Conservation (phyloP, 2,329 filamentous ascomycete species). For the Aspergillus amoenus region DNA sequence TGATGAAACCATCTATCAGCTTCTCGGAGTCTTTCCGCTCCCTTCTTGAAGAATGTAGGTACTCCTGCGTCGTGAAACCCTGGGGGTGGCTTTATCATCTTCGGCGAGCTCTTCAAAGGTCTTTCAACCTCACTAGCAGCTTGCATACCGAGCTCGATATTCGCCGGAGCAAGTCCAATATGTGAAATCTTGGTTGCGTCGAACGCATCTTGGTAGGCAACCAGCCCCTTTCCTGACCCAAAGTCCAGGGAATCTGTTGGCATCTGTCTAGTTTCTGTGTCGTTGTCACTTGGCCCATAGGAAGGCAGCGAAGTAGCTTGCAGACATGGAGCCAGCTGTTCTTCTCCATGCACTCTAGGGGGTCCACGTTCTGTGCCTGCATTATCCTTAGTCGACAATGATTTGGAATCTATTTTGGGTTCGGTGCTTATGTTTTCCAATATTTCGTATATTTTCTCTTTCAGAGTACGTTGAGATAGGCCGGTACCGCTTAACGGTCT, state of each 20-base stretch:
- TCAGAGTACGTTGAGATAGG: neutral
- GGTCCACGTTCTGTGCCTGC: neutral
- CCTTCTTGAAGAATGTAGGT: neutral
- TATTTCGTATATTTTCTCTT: constrained; percentile 8
- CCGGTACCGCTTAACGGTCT: neutral
- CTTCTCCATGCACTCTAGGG: neutral
- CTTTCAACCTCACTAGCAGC: neutral
- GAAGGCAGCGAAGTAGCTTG: neutral
- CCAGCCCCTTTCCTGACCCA: too few species aligned
- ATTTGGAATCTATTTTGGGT: neutral
- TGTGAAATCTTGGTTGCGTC: neutral
- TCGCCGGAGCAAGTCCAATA: neutral
- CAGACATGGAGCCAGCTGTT: neutral
- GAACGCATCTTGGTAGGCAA: neutral
- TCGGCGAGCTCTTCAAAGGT: neutral
- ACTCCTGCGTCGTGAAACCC: constrained; percentile 17
- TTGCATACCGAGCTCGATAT: neutral
- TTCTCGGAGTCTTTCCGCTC: constrained; percentile 14
- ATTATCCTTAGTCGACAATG: neutral
- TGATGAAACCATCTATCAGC: constrained; percentile 25
- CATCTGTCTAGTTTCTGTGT: neutral
- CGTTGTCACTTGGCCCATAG: neutral
- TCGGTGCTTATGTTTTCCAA: constrained; percentile 4
- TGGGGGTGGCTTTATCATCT: constrained; percentile 14
- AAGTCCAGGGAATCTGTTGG: neutral